Base-by-base conservation (phyloP, 257 asterid genomes). In the Cruciata laevipes region DNA sequence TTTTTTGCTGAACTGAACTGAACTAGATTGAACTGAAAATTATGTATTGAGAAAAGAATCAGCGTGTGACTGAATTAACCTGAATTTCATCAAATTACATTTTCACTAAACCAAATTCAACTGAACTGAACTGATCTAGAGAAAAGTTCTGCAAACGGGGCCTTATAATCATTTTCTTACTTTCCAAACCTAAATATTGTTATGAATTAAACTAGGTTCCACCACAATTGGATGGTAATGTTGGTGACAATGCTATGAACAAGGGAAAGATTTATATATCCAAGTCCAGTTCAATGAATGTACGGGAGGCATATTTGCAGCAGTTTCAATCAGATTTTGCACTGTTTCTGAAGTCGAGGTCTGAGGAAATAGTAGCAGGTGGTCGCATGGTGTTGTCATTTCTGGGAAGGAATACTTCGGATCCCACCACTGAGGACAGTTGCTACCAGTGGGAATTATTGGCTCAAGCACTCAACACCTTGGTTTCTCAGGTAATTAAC, bases 231-330 rank as follows among this genome's bases (percentile, higher is more conserved):
- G 69, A 38, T 25, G 52, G 10, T 17, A 32, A 72, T 2, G n/a
- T 20, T 0, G 74, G 70, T 3, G 63, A 16, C 32, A 8, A 40
- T 49, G 73, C 78, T 0, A 18, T 83, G 42, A 86, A 90, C 83
- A 78, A 83, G 71, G 95, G 96, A 16, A 88, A 88, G 74, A 64
- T 88, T 0, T 86, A 88, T 75, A 75, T 90, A 64, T 86, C 96
- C 6, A 70, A 82, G 60, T 80, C 88, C 1, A 88, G 95, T 52
- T 78, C 86, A 1, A 18, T 4, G 1, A 40, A 68, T 0, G 88
- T 88, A 9, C 16, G 66, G 59, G 56, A 79, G 16, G 89, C 90
- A 1, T 90, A 90, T 35, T 61, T 53, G 1, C 10, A 42, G 8
- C 96, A 90, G 23, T 88, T 88, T 63, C 75, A 76, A 61, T 73